Evolutionary conservation across 1,284 basidiomycete genomes (phyloP).

Genomic region (Exobasidium cylindrosporum): DNA sequence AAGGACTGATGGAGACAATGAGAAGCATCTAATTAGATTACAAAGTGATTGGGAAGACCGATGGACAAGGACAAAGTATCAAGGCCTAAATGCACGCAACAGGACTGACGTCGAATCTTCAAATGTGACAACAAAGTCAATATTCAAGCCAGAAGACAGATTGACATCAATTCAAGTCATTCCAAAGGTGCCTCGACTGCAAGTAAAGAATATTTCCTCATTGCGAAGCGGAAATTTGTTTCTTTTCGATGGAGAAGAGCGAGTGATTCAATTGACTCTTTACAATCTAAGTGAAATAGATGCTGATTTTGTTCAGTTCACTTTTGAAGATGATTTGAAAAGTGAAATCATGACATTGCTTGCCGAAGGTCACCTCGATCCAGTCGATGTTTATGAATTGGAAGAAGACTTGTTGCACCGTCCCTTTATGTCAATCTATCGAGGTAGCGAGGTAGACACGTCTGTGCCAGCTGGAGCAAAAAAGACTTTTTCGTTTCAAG

Average conservation of each 20-base stretch:
- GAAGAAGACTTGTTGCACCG: slow-evolving; percentile 75
- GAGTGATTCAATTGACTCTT: slow-evolving; percentile 74
- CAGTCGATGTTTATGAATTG: slow-evolving; percentile 84
- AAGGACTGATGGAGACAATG: slow-evolving; percentile 69
- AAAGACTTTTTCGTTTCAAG: slow-evolving; percentile 67
- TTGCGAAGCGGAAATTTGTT: slow-evolving; percentile 76
- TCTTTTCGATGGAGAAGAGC: slow-evolving; percentile 89
- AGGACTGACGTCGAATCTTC: not conserved
- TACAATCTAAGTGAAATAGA: slow-evolving; percentile 75
- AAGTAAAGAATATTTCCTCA: not conserved
- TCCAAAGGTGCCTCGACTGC: not conserved
- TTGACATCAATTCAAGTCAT: not conserved
- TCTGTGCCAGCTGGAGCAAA: slow-evolving; percentile 69
- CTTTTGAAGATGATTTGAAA: slow-evolving; percentile 84
- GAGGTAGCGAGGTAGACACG: not conserved
- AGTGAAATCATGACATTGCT: slow-evolving; percentile 71
- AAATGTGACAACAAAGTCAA: not conserved
- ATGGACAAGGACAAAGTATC: slow-evolving; percentile 70
- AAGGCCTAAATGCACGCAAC: slow-evolving; percentile 66
- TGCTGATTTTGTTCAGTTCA: slow-evolving; percentile 78
- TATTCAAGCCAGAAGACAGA: not conserved
- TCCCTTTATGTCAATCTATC: slow-evolving; percentile 65
- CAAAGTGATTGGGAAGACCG: slow-evolving; percentile 60
- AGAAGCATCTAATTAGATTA: slow-evolving; percentile 65
- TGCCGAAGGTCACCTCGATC: slow-evolving; percentile 68